Base-by-base conservation (phyloP, 2,329 filamentous ascomycete genomes). In the Grosmannia penicillata region DNA sequence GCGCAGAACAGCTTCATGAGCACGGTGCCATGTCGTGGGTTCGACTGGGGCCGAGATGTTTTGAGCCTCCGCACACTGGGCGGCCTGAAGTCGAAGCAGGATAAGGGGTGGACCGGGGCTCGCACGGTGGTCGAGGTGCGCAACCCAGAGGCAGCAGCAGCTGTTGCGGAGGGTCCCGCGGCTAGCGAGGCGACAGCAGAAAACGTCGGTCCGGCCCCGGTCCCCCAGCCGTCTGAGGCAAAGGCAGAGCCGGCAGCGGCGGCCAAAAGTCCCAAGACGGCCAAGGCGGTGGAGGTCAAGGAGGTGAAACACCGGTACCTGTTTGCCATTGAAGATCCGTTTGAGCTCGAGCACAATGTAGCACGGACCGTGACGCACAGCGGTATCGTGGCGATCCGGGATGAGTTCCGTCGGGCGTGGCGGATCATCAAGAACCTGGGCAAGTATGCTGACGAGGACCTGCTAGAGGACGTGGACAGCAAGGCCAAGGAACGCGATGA, bases 251-350 rank as follows among this genome's bases (percentile, higher is more conserved):
- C 33, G 24, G 24, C 29, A 11, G 10, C 28, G 6, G 9, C 30
- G 2, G 6, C 41, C 37, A 26, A 41, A 28, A 23, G 32, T 29
- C 10, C 39, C 26, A 8, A 19, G 9, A 43, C 49, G 8, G 40
- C 48, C 4, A 61, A 58, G 37, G 45, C 53, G 10, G 51, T 51
- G 6, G 63, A 69, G 24, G 51, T 70, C 36, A 82, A 80, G 48
- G 82, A 86, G 51, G 69, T 89, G 13, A 73, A 82, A 3, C 75
- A 86, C 51, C 75, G 85, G 11, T 93, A 85, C 54, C 68, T 94
- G 5, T 82, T 94, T 47, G 83, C 84, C 24, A 87, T 95, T 43
- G 87, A 94, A 53, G 87, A 94, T 54, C 87, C 87, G 0, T 94
- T 94, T 51, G 85, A 94, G 60, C 59, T 77, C 3, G 78, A 85